A percentile compares a stretch with the other conserved stretches of the same genome.
These are phyloP conservation scores for Plasmodium yoelii DNA, from an alignment of 169 alveolate species.

Conservation along the genomic window DNA sequence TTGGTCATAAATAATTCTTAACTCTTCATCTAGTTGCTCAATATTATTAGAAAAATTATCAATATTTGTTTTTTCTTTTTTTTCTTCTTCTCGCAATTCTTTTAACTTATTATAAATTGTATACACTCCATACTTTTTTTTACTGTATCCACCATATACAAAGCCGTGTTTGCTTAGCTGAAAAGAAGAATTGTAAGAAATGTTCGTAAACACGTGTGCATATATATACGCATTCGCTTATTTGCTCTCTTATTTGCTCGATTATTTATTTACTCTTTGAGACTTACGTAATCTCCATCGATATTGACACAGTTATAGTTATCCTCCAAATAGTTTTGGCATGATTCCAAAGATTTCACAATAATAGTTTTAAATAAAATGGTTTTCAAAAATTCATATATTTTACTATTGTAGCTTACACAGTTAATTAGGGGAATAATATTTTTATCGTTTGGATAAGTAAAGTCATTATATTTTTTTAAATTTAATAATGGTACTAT, in stretches of 20 bases:
- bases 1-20: slow-evolving; percentile 40
- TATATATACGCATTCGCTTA: not conserved
- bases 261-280: not conserved
- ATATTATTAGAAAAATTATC: slow-evolving; percentile 41
- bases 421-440: slow-evolving; percentile 74
- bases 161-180: slow-evolving; percentile 77
- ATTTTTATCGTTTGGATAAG: slow-evolving; percentile 62
- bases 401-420: slow-evolving; percentile 63
- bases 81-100: slow-evolving; percentile 63
- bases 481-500: slow-evolving; percentile 67
- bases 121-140: slow-evolving; percentile 69
- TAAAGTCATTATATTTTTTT: slow-evolving; percentile 53
- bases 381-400: slow-evolving; percentile 63
- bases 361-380: slow-evolving; percentile 71
- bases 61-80: slow-evolving; percentile 42
- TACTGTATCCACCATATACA: slow-evolving; percentile 64
- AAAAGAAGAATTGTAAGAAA: not conserved
- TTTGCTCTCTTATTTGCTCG: not conserved
- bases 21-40: slow-evolving; percentile 65
- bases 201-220: not conserved
- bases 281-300: slow-evolving; percentile 73
- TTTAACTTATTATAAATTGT: slow-evolving; percentile 56
- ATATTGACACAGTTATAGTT: slow-evolving; percentile 68
- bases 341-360: slow-evolving; percentile 65
- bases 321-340: slow-evolving; percentile 62